A percentile compares a stretch with the other conserved stretches of the same genome.
These are phyloP conservation scores for Botrytis hyacinthi DNA, from an alignment of 2,329 filamentous ascomycete species.

Conservation along the genomic window DNA sequence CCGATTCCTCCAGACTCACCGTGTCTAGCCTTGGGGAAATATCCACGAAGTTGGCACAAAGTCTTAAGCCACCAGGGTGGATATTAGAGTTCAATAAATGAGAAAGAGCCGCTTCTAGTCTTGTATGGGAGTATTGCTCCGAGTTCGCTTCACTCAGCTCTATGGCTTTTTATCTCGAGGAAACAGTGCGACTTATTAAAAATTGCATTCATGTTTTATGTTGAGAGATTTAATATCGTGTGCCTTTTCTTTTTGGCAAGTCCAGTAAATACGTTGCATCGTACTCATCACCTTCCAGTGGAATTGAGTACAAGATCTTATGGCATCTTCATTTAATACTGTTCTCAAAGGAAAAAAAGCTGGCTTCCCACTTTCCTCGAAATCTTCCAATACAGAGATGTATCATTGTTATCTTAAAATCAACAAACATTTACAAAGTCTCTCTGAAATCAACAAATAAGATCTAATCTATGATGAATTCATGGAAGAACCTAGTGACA, in stretches of 20 bases:
- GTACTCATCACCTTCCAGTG: not conserved
- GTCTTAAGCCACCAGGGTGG: not conserved
- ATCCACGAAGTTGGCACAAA: not conserved
- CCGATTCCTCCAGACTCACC: not conserved
- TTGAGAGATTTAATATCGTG: not conserved
- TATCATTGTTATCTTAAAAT: not conserved
- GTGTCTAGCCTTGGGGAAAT: not conserved
- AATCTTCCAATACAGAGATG: not conserved
- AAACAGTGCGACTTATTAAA: not conserved
- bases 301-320: too few relatives aligned
- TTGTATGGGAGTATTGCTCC: not conserved
- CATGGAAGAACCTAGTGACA: not conserved
- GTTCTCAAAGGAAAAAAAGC: not conserved
- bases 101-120: not conserved
- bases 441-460: not conserved
- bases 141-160: not conserved
- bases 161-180: not conserved
- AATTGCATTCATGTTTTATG: not conserved
- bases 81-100: not conserved
- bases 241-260: not conserved
- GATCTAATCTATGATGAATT: not conserved
- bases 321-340: not conserved
- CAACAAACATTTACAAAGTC: not conserved
- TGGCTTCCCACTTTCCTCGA: not conserved
- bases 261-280: not conserved